A percentile compares a stretch with the other conserved stretches of the same genome.
phyloP scores from a whole-genome alignment of 2,329 filamentous ascomycete genomes.

The Macroventuria anomochaeta region DNA sequence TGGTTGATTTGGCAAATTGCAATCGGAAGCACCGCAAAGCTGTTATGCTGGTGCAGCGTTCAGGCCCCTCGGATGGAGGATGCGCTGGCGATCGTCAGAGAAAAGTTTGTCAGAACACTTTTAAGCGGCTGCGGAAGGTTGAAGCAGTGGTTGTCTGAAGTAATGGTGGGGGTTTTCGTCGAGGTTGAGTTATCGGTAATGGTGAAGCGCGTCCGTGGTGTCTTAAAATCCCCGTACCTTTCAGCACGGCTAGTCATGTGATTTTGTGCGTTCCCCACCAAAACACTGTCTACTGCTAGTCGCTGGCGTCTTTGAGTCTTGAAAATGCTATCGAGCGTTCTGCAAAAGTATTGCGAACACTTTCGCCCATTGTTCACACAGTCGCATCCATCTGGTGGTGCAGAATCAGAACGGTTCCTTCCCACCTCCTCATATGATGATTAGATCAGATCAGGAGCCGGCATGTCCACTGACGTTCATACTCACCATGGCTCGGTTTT shows the following conservation, averaged over 20 bases:
- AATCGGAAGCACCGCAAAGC: not conserved
- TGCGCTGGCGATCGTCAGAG: not conserved
- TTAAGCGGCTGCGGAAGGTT: not conserved
- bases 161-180: not conserved
- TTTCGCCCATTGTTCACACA: not conserved
- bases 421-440: too few relatives aligned
- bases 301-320: not conserved
- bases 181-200: constrained; percentile 9
- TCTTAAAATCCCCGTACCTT: constrained; percentile 5
- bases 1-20: not conserved
- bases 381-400: not conserved
- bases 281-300: not conserved
- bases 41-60: constrained; percentile 3
- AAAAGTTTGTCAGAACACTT: not conserved
- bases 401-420: not conserved
- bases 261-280: constrained; percentile 1
- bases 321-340: too few relatives aligned
- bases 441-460: not conserved
- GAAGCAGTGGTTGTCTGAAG: not conserved
- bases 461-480: not conserved
- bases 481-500: not conserved
- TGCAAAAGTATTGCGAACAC: not conserved
- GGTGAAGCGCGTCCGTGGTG: constrained; percentile 13
- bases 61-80: constrained; percentile 6
- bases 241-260: constrained; percentile 14